These are phyloP conservation scores for Pseudonitzschia multistriata DNA, from an alignment of 108 stramenopile species.

Conservation along the genomic window DNA sequence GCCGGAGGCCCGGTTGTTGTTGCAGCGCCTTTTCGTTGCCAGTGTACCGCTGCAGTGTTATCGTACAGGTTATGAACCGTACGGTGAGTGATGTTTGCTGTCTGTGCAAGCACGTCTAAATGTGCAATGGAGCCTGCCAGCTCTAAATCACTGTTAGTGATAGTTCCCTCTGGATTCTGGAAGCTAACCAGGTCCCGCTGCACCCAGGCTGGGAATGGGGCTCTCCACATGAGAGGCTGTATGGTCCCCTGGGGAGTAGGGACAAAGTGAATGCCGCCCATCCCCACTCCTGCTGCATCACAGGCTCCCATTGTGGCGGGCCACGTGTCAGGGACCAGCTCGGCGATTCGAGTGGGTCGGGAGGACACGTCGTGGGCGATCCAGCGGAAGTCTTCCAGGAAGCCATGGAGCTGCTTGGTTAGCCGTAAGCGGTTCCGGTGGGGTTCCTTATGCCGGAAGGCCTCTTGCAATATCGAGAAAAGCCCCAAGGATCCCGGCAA, in stretches of 20 bases:
- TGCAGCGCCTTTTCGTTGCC: constrained; percentile 37
- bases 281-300: no score
- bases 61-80: constrained; percentile 25
- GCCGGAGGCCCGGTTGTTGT: constrained; percentile 30
- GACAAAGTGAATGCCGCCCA: constrained; percentile 28
- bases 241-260: not conserved
- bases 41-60: constrained; percentile 37
- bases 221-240: constrained; percentile 37
- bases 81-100: constrained; percentile 1
- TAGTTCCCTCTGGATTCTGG: constrained; percentile 27
- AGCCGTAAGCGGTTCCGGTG: no score
- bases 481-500: constrained; percentile 38
- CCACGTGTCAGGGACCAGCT: no score
- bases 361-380: no score
- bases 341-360: no score
- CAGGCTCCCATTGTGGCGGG: no score
- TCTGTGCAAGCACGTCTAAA: constrained; percentile 34
- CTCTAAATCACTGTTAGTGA: constrained; percentile 44
- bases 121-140: constrained; percentile 38
- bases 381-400: no score
- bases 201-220: constrained; percentile 29
- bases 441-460: no score
- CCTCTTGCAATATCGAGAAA: constrained; percentile 38
- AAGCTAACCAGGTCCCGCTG: constrained; percentile 4
- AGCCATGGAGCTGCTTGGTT: no score